A percentile compares a stretch with the other conserved stretches of the same genome.
These are phyloP conservation scores for Thalassiosira oceanica DNA, from an alignment of 352 stramenopile species.

Conservation along the genomic window DNA sequence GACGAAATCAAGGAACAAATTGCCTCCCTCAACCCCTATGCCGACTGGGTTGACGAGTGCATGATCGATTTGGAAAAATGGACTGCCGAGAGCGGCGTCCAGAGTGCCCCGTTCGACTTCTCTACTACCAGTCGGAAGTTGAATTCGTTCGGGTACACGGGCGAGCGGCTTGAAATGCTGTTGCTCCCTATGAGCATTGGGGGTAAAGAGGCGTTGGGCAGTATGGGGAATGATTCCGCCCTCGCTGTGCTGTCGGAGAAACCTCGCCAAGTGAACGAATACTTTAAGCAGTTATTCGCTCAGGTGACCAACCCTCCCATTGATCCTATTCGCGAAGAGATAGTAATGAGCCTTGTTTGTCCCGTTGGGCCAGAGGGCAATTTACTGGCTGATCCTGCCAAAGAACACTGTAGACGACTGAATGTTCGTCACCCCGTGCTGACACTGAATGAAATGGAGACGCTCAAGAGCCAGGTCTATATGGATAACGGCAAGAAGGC, in stretches of 20 bases:
- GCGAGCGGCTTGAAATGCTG: constrained; percentile 93
- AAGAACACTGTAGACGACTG: constrained; percentile 80
- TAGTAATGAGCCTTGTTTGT: constrained; percentile 96
- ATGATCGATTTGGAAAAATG: constrained; percentile 88
- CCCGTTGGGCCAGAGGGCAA: constrained; percentile 94
- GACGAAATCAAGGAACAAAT: constrained; percentile 94
- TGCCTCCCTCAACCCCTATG: constrained; percentile 86
- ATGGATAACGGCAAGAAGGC: constrained; percentile 57
- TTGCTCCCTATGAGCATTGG: constrained; percentile 92
- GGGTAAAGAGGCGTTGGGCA: constrained; percentile 91
- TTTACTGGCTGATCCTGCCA: constrained; percentile 83
- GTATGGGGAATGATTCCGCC: constrained; percentile 94
- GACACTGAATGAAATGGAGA: constrained; percentile 89
- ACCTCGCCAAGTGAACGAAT: constrained; percentile 79
- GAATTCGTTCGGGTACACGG: constrained; percentile 95
- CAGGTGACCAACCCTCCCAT: constrained; percentile 97
- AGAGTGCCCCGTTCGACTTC: constrained; percentile 72
- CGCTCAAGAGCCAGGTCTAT: constrained; percentile 86
- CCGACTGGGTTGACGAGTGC: constrained; percentile 89
- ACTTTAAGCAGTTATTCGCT: constrained; percentile 86
- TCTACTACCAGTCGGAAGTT: constrained; percentile 87
- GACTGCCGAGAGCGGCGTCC: constrained; percentile 42
- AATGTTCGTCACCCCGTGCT: constrained; percentile 93
- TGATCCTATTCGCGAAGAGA: constrained; percentile 95
- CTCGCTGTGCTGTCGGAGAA: constrained; percentile 88